Percentiles rank a stretch among this genome's conserved stretches.
phyloP scores from a whole-genome alignment of 2,329 filamentous ascomycete species.

The Aspergillus sp. region DNA sequence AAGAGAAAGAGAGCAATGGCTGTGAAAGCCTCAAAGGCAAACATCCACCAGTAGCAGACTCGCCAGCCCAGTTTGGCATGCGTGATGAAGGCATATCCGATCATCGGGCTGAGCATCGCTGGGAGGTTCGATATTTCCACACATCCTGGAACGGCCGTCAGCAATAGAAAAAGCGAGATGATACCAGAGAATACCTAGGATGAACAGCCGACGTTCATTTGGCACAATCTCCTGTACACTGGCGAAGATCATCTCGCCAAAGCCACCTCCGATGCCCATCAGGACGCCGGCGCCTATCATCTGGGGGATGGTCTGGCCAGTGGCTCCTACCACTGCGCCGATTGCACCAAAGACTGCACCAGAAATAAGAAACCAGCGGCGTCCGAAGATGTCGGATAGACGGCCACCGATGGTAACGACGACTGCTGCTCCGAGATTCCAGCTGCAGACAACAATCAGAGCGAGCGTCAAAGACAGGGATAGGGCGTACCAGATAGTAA shows the following conservation, averaged over 20 bases:
- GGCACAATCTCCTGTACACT: neutral
- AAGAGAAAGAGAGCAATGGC: neutral
- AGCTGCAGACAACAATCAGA: neutral
- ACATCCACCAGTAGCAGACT: slow-evolving; percentile 2
- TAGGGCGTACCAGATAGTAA: neutral
- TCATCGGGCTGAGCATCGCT: neutral
- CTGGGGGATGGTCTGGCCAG: neutral
- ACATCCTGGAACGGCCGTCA: neutral
- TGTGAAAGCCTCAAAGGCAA: neutral
- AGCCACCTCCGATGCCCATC: neutral
- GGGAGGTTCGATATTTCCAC: neutral
- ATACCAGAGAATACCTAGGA: neutral
- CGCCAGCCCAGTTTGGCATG: neutral
- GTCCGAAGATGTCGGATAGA: slow-evolving; percentile 5
- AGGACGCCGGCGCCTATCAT: neutral
- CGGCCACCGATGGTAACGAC: slow-evolving; percentile 2
- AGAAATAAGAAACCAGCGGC: slow-evolving; percentile 2
- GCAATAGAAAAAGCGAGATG: neutral
- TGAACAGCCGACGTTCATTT: neutral
- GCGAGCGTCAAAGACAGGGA: neutral
- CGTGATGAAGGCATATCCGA: neutral
- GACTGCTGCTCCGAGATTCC: slow-evolving; percentile 4
- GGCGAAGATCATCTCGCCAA: neutral
- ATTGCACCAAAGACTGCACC: neutral
- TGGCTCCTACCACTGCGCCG: neutral